Percentiles rank a stretch among this genome's conserved stretches.
These are phyloP conservation scores for Nakazawaea wickerhamii DNA, from an alignment of 805 yeast genomes.

Conservation along the genomic window DNA sequence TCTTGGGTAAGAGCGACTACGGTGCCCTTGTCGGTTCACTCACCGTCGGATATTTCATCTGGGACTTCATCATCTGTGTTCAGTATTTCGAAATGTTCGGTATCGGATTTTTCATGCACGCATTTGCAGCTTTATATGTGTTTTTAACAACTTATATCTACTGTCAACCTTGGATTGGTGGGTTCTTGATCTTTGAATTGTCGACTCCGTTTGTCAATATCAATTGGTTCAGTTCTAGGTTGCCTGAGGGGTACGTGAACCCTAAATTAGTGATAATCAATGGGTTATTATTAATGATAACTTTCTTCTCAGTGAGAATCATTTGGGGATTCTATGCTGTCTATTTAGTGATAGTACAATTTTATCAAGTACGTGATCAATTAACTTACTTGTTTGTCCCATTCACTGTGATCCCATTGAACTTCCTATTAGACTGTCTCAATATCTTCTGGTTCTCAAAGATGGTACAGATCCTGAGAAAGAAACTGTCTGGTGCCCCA, in stretches of 20 bases:
- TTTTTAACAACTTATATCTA: conserved; percentile 56
- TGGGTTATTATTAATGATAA: conserved; percentile 61
- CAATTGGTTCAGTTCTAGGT: conserved; percentile 83
- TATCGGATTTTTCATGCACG: conserved; percentile 76
- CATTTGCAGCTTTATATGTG: conserved; percentile 72
- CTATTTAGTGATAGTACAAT: conserved; percentile 38
- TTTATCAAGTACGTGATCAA: conserved; percentile 37
- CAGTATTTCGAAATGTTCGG: conserved; percentile 68
- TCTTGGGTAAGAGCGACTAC: conserved; percentile 70
- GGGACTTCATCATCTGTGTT: conserved; percentile 79
- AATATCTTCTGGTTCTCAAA: conserved; percentile 85
- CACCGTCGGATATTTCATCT: conserved; percentile 81
- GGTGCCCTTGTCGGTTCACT: conserved; percentile 68
- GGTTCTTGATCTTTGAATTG: conserved; percentile 78
- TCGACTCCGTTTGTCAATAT: conserved; percentile 93
- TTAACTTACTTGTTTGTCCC: conserved; percentile 42
- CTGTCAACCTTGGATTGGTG: conserved; percentile 76
- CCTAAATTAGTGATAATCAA: conserved; percentile 51
- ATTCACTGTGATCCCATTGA: conserved; percentile 45
- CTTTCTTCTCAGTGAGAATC: conserved; percentile 76
- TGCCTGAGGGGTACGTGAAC: conserved; percentile 65
- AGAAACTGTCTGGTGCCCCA: conserved; percentile 28
- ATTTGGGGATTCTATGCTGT: conserved; percentile 86
- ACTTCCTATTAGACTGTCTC: conserved; percentile 57
- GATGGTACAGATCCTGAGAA: conserved; percentile 73